phyloP scores from a whole-genome alignment of 805 yeast species.

The Candida arabinofermentans region DNA sequence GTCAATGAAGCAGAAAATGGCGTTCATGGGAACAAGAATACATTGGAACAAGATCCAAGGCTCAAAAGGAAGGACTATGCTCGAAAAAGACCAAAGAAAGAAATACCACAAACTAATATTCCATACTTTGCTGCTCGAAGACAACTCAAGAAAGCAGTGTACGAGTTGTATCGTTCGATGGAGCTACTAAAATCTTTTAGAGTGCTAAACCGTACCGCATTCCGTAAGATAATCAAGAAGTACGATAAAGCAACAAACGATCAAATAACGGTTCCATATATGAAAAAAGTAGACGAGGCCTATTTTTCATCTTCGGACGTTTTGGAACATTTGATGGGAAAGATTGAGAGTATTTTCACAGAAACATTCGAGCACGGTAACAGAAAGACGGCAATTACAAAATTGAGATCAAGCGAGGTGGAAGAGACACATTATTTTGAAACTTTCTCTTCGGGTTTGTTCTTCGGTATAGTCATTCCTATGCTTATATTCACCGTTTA shows the following conservation, averaged over 20 bases:
- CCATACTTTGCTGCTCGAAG: conserved; percentile 64
- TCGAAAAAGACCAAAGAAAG: conserved; percentile 18
- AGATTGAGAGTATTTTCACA: conserved; percentile 67
- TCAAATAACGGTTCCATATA: conserved; percentile 41
- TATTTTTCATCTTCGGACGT: conserved; percentile 61
- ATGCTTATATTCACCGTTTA: conserved; percentile 58
- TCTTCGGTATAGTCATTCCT: conserved; percentile 69
- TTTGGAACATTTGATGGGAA: conserved; percentile 56
- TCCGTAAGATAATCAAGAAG: conserved; percentile 85
- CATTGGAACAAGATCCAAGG: conserved; percentile 21
- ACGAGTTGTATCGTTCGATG: conserved; percentile 70
- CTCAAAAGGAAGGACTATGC: conserved; percentile 48
- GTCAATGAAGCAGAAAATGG: too few relatives aligned
- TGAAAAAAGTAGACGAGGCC: conserved; percentile 54
- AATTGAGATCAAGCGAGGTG: conserved; percentile 47
- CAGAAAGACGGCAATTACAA: conserved; percentile 67
- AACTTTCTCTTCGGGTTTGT: conserved; percentile 61
- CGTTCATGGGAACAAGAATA: too few relatives aligned
- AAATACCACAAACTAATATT: conserved; percentile 23
- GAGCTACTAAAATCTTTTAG: conserved; percentile 69
- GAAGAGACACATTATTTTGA: conserved; percentile 39
- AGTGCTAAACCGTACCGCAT: conserved; percentile 78
- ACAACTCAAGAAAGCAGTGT: conserved; percentile 62
- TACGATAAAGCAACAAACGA: conserved; percentile 71
- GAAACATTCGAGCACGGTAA: conserved; percentile 65